Conservation (phyloP, 169 alveolate species). For the Plasmodium berghei region DNA sequence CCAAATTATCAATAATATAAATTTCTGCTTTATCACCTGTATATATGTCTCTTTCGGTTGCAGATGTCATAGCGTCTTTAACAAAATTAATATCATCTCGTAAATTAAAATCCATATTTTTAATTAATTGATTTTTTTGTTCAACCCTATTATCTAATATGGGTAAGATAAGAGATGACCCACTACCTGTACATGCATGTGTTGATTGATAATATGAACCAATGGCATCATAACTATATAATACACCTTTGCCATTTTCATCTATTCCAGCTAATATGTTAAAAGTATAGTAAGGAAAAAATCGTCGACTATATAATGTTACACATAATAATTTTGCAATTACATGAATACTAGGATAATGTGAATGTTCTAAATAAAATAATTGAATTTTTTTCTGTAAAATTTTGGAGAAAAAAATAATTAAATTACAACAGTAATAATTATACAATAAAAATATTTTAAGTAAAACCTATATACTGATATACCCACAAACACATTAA, state of each 20-base stretch:
- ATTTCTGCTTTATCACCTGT: slow-evolving; percentile 92
- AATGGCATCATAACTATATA: slow-evolving; percentile 94
- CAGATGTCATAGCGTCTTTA: slow-evolving; percentile 93
- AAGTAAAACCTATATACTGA: neutral
- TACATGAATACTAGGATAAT: slow-evolving; percentile 90
- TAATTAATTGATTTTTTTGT: slow-evolving; percentile 84
- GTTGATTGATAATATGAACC: slow-evolving; percentile 91
- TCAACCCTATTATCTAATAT: slow-evolving; percentile 90
- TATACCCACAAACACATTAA: neutral
- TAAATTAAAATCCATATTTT: slow-evolving; percentile 71
- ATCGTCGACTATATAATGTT: slow-evolving; percentile 93
- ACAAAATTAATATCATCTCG: slow-evolving; percentile 88
- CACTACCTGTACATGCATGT: slow-evolving; percentile 94
- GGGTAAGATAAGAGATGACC: slow-evolving; percentile 90
- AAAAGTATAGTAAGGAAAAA: slow-evolving; percentile 95
- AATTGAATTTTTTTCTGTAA: slow-evolving; percentile 89
- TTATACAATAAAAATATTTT: too few relatives aligned
- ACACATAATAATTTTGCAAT: slow-evolving; percentile 92
- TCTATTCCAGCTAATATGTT: slow-evolving; percentile 92
- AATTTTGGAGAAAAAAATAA: neutral
- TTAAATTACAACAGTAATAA: neutral
- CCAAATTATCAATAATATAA: slow-evolving; percentile 80
- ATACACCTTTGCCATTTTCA: slow-evolving; percentile 85
- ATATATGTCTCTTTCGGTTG: slow-evolving; percentile 95
- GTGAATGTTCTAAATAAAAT: slow-evolving; percentile 87